Evolutionary conservation across 2,329 filamentous ascomycete genomes (phyloP), one percentile per base, ranked within the genome.

Genomic region (Coleophoma crateriformis): DNA sequence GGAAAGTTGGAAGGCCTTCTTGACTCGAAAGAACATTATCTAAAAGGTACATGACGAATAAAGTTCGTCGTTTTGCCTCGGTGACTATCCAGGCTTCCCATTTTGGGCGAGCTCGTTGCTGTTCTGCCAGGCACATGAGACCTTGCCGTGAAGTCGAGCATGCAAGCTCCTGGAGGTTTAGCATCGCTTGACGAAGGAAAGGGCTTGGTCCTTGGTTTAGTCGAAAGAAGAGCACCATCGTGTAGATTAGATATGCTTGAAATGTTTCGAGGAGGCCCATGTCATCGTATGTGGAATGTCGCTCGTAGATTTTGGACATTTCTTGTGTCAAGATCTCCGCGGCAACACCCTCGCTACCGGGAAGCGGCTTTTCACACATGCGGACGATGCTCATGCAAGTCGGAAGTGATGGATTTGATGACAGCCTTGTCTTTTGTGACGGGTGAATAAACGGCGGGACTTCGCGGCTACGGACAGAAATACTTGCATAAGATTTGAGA

Each of bases 211-310:
- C 39, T 2, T 48, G 38, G 15, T 20, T 27, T 10, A 11, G 13
- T 10, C 19, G n/a, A 33, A 44, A 78, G 55, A 75, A 78, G 3
- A 76, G 45, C 2, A 74, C 64, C 58, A 81, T 69, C 2, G 68
- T 60, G 51, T 79, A 78, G n/a, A 79, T 67, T 3, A 81, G 61
- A 56, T 77, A 78, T 0, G 76, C 73, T 53, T 81, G 78, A 37
- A 79, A 77, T 1, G 70, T 64, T 0, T 69, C 67, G 0, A 81
- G 67, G 0, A 69, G 60, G 6, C 61, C 56, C 54, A 61, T 49
- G 7, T 53, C 32, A 19, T 53, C 46, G 32, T 55, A 55, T 11
- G 45, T 48, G 2, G 19, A 15, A 32, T 44, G 41, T 17, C 50
- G 43, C 48, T 19, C 46, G 62, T 58, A 60, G n/a, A 67, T 42